phyloP scores from a whole-genome alignment of 768 basidiomycete genomes.

The Lentinus brumalis region DNA sequence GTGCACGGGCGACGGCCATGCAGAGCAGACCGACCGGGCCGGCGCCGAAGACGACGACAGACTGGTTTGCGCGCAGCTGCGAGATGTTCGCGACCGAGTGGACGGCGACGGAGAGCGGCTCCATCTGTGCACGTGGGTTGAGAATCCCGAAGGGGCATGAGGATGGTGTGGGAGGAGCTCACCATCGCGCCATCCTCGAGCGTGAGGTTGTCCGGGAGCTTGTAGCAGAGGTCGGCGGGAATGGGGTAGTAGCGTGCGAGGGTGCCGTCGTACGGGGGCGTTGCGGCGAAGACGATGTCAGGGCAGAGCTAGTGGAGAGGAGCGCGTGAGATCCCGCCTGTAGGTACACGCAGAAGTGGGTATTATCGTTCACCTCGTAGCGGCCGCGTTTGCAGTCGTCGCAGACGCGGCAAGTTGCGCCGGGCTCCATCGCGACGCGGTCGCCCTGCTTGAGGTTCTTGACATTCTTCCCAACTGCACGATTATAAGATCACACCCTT shows the following conservation, averaged over 20 bases:
- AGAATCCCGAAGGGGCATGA: not conserved
- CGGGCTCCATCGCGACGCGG: constrained; percentile 91
- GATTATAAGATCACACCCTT: not conserved
- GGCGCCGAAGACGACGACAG: constrained; percentile 84
- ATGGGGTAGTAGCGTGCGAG: constrained; percentile 84
- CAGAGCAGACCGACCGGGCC: constrained; percentile 88
- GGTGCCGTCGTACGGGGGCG: constrained; percentile 92
- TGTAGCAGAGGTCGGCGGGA: constrained; percentile 83
- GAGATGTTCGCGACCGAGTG: constrained; percentile 85
- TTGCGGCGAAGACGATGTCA: constrained; percentile 87
- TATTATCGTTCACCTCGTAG: constrained; percentile 62
- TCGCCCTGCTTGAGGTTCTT: constrained; percentile 80
- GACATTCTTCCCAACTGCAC: constrained; percentile 71
- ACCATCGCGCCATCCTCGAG: constrained; percentile 97
- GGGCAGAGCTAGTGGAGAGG: constrained; percentile 67
- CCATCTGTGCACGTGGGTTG: constrained; percentile 58
- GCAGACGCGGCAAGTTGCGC: constrained; percentile 82
- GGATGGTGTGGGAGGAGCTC: constrained; percentile 16
- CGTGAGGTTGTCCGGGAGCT: constrained; percentile 78
- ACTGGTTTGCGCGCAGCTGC: constrained; percentile 68
- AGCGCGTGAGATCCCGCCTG: not conserved
- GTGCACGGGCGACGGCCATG: constrained; percentile 94
- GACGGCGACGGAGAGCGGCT: constrained; percentile 90
- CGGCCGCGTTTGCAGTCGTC: constrained; percentile 81
- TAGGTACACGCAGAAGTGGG: not conserved